Percentiles rank a stretch among this genome's conserved stretches.
These are phyloP conservation scores for Entomortierella beljakovae DNA, from an alignment of 192 early-diverging fungal genomes.

Conservation along the genomic window DNA sequence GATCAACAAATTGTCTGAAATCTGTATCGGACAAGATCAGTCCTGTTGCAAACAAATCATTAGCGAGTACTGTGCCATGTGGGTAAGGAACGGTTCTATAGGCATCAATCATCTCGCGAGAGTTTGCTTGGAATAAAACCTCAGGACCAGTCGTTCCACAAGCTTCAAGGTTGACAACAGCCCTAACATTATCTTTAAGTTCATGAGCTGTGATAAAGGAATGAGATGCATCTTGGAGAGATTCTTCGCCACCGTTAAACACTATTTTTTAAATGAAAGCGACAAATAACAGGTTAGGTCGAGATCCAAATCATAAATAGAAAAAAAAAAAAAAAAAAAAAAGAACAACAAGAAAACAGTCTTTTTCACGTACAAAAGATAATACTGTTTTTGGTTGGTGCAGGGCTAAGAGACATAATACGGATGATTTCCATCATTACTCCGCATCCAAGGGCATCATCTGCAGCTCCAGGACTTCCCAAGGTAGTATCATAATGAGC, in stretches of 20 bases:
- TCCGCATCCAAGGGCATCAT: constrained; percentile 73
- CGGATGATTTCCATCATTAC: constrained; percentile 77
- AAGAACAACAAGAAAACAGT: background rate
- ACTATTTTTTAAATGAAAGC: too few species aligned
- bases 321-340: background rate
- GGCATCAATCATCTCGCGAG: constrained; percentile 71
- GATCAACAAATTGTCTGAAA: constrained; percentile 76
- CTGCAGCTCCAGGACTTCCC: constrained; percentile 64
- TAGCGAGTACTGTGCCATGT: constrained; percentile 69
- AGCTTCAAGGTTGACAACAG: constrained; percentile 78
- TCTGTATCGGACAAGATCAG: constrained; percentile 80
- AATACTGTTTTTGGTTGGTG: constrained; percentile 57
- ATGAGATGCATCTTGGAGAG: constrained; percentile 55
- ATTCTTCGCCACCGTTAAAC: constrained; percentile 73
- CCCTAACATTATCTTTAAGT: constrained; percentile 62
- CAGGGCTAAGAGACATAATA: constrained; percentile 55
- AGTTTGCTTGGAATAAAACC: constrained; percentile 38
- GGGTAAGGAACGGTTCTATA: constrained; percentile 69
- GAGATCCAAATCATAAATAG: background rate
- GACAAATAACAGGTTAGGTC: too few species aligned
- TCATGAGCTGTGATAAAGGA: constrained; percentile 66
- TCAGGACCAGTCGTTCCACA: constrained; percentile 72
- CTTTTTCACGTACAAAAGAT: constrained; percentile 59
- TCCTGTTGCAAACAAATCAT: constrained; percentile 65
- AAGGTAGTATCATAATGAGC: constrained; percentile 76